Evolutionary conservation across 371 early-diverging fungal genomes (phyloP).

Genomic region (Syncephalastrum monosporum): DNA sequence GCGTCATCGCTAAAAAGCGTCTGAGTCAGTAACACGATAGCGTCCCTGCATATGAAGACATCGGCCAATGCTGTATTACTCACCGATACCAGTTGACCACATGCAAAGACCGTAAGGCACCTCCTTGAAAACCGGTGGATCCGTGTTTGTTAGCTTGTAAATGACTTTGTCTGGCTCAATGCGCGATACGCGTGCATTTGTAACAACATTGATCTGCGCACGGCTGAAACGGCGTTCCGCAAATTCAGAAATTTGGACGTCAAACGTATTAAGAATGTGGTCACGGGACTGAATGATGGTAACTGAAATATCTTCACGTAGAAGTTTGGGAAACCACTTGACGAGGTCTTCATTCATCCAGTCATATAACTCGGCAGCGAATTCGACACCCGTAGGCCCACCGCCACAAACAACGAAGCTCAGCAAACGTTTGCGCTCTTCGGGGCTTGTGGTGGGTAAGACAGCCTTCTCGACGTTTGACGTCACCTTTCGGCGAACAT

Average conservation of each 20-base stretch:
- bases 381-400: slow-evolving; percentile 18
- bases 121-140: slow-evolving; percentile 19
- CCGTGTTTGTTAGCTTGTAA: slow-evolving; percentile 17
- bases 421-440: slow-evolving; percentile 78
- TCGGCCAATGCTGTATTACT: background rate
- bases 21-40: background rate
- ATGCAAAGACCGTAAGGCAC: slow-evolving; percentile 74
- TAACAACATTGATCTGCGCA: slow-evolving; percentile 70
- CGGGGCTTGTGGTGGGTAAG: slow-evolving; percentile 69
- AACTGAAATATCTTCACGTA: slow-evolving; percentile 67
- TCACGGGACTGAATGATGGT: slow-evolving; percentile 72
- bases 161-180: slow-evolving; percentile 49
- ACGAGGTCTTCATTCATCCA: slow-evolving; percentile 81
- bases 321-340: slow-evolving; percentile 62
- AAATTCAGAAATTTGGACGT: slow-evolving; percentile 62
- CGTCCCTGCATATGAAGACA: no score
- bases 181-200: slow-evolving; percentile 68
- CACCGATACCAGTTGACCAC: slow-evolving; percentile 86
- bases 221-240: slow-evolving; percentile 76
- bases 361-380: slow-evolving; percentile 75
- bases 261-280: slow-evolving; percentile 84
- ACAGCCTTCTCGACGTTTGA: slow-evolving; percentile 84
- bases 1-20: slow-evolving; percentile 54
- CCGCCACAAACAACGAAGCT: slow-evolving; percentile 30
- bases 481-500: slow-evolving; percentile 66